Evolutionary conservation across 306 rosid species (phyloP).

Genomic region (Purshia tridentata): DNA sequence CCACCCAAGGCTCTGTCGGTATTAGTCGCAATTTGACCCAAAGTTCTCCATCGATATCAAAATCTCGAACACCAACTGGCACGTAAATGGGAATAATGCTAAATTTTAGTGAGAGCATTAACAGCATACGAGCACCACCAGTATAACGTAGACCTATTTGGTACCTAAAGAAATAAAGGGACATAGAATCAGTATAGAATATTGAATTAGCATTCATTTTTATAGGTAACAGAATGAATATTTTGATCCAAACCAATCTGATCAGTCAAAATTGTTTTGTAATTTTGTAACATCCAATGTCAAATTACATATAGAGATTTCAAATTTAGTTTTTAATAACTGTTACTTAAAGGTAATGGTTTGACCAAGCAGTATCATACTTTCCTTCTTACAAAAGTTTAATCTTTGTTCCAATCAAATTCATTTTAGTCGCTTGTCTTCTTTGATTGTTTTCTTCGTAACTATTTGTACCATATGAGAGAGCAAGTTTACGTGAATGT

Average conservation of each 20-base stretch:
- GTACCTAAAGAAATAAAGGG: constrained; percentile 59
- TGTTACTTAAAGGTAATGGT: too few species aligned
- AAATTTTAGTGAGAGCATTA: constrained; percentile 88
- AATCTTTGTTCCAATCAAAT: background rate
- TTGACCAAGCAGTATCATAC: background rate
- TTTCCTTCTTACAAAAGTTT: background rate
- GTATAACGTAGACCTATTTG: constrained; percentile 96
- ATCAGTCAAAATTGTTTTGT: background rate
- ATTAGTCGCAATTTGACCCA: constrained; percentile 92
- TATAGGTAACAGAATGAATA: background rate
- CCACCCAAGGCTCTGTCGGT: constrained; percentile 94
- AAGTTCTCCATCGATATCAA: constrained; percentile 97
- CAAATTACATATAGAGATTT: background rate
- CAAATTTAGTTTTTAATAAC: too few species aligned
- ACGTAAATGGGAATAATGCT: constrained; percentile 82
- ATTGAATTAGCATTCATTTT: background rate
- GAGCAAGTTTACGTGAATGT: too few species aligned
- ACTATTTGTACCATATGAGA: too few species aligned
- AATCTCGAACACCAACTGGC: constrained; percentile 94
- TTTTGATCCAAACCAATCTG: background rate
- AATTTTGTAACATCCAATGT: background rate
- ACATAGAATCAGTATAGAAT: constrained; percentile 18
- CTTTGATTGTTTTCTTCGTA: too few species aligned
- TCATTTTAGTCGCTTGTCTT: too few species aligned
- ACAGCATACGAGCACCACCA: constrained; percentile 94